Conservation (phyloP, 2,329 filamentous ascomycete genomes). For the Pseudogymnoascus sp. region DNA sequence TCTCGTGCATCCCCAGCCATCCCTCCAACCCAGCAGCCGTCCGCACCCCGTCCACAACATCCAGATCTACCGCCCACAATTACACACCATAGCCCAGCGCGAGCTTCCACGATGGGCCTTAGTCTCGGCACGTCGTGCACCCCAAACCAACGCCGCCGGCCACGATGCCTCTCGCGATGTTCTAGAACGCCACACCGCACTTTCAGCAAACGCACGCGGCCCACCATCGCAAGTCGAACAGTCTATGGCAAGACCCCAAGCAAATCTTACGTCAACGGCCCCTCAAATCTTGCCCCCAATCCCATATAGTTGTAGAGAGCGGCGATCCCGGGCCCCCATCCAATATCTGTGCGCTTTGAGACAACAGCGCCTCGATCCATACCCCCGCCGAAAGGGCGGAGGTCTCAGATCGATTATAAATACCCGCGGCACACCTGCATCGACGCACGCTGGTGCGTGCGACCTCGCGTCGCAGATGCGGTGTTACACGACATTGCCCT, state of each 20-base stretch:
- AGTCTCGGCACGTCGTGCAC: not conserved
- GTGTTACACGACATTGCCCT: not conserved
- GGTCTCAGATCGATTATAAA: not conserved
- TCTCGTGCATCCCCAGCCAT: not conserved
- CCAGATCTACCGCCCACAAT: not conserved
- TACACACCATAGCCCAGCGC: not conserved
- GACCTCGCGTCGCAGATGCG: not conserved
- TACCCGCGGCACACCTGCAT: not conserved
- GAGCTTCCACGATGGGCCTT: not conserved
- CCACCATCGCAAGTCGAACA: not conserved
- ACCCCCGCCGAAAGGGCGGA: not conserved
- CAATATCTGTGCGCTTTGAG: not conserved
- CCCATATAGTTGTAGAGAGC: too few relatives aligned
- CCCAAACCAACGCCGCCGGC: not conserved
- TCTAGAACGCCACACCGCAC: slow-evolving; percentile 2
- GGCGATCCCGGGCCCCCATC: not conserved
- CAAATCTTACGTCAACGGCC: not conserved
- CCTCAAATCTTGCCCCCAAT: not conserved
- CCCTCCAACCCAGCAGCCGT: not conserved
- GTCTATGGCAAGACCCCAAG: not conserved
- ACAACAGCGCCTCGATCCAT: not conserved
- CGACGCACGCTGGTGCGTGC: not conserved
- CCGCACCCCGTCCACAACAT: not conserved
- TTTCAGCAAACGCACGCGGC: not conserved
- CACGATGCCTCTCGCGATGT: not conserved